Base-by-base conservation (phyloP, 2,329 filamentous ascomycete species). In the Penicillium sclerotigenum region DNA sequence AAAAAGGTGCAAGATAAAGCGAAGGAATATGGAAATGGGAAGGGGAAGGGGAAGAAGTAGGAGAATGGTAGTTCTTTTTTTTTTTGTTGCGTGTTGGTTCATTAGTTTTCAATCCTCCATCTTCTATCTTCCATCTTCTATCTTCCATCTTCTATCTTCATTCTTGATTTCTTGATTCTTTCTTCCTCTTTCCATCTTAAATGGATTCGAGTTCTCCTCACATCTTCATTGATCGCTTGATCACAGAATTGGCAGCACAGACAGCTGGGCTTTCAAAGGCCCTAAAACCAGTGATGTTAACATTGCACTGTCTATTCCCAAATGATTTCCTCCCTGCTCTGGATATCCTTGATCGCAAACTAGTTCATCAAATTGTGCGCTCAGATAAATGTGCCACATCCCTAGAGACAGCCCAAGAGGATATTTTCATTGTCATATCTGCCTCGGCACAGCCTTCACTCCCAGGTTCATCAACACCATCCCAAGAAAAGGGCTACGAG, bases 221-320 rank as follows among this genome's bases (percentile, higher is more conserved):
- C 3, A 54, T 43, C 18, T 70, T 71, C 40, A 42, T 70, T n/a
- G 65, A 71, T 37, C 47, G 49, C 34, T 42, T 69, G 10, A 65
- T 70, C 38, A 57, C 57, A 11, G 56, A 63, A 42, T 52, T 71
- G 18, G 29, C 62, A 16, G n/a, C 16, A 33, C 36, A 38, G 36
- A n/a, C 36, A 24, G 22, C 70, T 29, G 49, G 63, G 18, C 61
- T 70, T 11, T 49, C 68, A 38, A 46, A 65, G 42, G 47, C 68
- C 57, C 56, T 71, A 46, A 82, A 81, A 63, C 79, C 83, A 47
- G 75, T 88, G 16, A 77, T 96, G n/a, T 77, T 91, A 1, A 91
- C 90, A 0, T 82, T 96, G 0, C 92, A 97, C 75, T 88, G 91
- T 33, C 77, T 97, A 14, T 95, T 95, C 68, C 91, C 91, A 0